These are phyloP conservation scores for Trichophaea hybrida DNA, from an alignment of 2,329 filamentous ascomycete genomes.

Conservation along the genomic window DNA sequence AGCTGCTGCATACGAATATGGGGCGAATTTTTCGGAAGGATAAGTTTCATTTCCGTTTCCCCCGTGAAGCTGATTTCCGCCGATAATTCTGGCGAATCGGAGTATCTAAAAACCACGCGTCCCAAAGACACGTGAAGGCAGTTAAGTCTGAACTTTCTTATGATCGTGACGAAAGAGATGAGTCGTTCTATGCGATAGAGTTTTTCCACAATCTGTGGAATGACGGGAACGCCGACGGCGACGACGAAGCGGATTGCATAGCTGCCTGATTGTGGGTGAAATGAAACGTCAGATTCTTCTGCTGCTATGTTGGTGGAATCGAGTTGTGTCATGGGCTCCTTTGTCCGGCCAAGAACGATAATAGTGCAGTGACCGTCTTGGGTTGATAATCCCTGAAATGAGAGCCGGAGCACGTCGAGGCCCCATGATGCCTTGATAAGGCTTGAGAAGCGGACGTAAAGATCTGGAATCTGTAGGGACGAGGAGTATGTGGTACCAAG, in stretches of 20 bases:
- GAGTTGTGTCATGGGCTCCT: constrained; percentile 40
- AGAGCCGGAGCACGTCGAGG: constrained; percentile 43
- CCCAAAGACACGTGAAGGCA: constrained; percentile 47
- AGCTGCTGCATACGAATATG: constrained; percentile 49
- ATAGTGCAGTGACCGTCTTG: constrained; percentile 43
- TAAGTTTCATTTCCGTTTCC: constrained; percentile 38
- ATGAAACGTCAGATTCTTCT: constrained; percentile 46
- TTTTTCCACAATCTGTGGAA: constrained; percentile 45
- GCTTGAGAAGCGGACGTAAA: constrained; percentile 28
- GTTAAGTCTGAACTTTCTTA: constrained; percentile 41
- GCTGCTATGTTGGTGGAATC: constrained; percentile 21
- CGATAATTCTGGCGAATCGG: constrained; percentile 26
- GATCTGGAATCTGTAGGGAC: constrained; percentile 21
- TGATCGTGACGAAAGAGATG: constrained; percentile 52
- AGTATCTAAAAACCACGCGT: constrained; percentile 56
- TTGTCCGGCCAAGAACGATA: constrained; percentile 41
- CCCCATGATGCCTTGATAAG: constrained; percentile 38
- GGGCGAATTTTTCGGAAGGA: constrained; percentile 43
- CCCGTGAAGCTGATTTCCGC: constrained; percentile 18
- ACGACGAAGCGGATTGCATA: constrained; percentile 49
- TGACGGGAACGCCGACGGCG: constrained; percentile 43
- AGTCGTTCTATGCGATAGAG: constrained; percentile 56
- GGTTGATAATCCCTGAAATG: constrained; percentile 37
- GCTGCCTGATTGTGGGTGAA: constrained; percentile 44
- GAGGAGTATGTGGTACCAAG: constrained; percentile 3